Base-by-base conservation (phyloP, 2,329 filamentous ascomycete species). In the Penicillium aurantiogriseum region DNA sequence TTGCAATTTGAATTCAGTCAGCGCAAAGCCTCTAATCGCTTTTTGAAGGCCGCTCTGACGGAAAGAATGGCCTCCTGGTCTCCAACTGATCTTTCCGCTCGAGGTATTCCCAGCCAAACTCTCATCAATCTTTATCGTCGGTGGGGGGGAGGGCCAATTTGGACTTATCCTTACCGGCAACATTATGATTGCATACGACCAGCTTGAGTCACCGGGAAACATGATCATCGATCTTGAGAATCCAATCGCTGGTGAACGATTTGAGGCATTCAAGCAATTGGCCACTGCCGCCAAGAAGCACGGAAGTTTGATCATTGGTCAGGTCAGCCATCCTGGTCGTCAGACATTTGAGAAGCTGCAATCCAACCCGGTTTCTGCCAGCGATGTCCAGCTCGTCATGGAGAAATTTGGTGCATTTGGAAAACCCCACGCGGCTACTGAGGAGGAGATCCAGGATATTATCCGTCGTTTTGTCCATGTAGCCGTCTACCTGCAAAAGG, bases 31-130 rank as follows among this genome's bases (percentile, higher is more conserved):
- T 81, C 80, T 42, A 89, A 89, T 68, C 79, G 85, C n/a, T 85
- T 88, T 66, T 71, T 88, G 62, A 89, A 89, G 71, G 85, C 78
- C 6, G 83, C 87, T 42, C 88, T 89, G 86, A 83, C 83, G 2
- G 87, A 90, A 69, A 77, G 81, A 8, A 74, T 88, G 15, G 83
- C 85, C 0, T 84, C 81, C 5, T 89, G 84, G 84, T 78, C 83
- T 57, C 76, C 81, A 7, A 79, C 79, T 25, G 77, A 84, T 55
- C 63, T 82, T 9, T 71, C 79, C 23, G 77, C 77, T 4, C 80
- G 86, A 42, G 81, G 83, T 25, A 73, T 87, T 5, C 81, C 84
- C 7, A 78, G 77, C 13, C 77, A 80, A 61, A 75, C 81, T 54
- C 65, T 84, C 21, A 77, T 84, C 64, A 82, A 85, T 33, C 74